Conservation (phyloP, 1,139 yeast genomes). For the Eremothecium sinecaudum region DNA sequence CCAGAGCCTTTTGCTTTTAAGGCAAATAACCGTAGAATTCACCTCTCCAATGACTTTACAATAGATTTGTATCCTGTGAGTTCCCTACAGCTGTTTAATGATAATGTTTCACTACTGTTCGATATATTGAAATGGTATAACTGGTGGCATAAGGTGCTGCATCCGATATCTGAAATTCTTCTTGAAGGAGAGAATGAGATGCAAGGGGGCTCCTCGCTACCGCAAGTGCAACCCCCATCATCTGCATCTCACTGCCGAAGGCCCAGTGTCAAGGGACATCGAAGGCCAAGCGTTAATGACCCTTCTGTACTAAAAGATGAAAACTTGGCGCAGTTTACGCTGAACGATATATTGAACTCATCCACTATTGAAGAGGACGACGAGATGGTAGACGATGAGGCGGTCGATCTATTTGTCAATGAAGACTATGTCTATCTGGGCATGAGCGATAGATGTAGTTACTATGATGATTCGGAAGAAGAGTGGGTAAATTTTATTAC, state of each 20-base stretch:
- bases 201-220: background rate
- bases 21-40: slow-evolving; percentile 13
- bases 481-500: slow-evolving; percentile 21
- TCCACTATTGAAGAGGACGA: slow-evolving; percentile 16
- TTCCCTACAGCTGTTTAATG: slow-evolving; percentile 17
- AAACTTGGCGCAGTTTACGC: slow-evolving; percentile 27
- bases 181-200: slow-evolving; percentile 2
- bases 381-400: slow-evolving; percentile 5
- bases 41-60: slow-evolving; percentile 26
- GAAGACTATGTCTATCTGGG: slow-evolving; percentile 25
- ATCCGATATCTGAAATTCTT: slow-evolving; percentile 13
- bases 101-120: slow-evolving; percentile 20
- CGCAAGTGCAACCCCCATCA: background rate
- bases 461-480: slow-evolving; percentile 16
- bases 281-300: slow-evolving; percentile 27
- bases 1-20: slow-evolving; percentile 6
- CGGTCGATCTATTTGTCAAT: slow-evolving; percentile 17
- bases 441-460: slow-evolving; percentile 17
- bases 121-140: slow-evolving; percentile 26
- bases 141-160: slow-evolving; percentile 24
- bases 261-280: slow-evolving; percentile 22
- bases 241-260: slow-evolving; percentile 13
- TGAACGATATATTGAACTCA: slow-evolving; percentile 28
- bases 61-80: slow-evolving; percentile 17
- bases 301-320: slow-evolving; percentile 28